Evolutionary conservation across 441 rosid genomes (phyloP).

Genomic region (Gossypium lobatum): DNA sequence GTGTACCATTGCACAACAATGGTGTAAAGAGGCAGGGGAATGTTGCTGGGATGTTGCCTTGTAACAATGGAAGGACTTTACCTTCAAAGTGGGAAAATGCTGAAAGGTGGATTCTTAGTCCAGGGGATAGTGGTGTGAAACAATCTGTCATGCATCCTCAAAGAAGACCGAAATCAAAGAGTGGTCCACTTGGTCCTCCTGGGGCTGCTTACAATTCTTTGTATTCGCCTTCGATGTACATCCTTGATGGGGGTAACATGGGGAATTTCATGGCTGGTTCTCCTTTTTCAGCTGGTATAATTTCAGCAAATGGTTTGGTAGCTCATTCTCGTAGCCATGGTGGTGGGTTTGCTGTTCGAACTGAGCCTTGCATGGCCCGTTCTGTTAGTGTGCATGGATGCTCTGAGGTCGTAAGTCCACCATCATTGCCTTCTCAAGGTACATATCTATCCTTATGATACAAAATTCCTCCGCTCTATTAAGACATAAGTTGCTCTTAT

Average conservation of each 20-base stretch:
- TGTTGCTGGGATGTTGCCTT: slow-evolving; percentile 47
- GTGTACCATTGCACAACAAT: slow-evolving; percentile 54
- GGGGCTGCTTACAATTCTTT: slow-evolving; percentile 62
- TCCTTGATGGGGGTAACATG: slow-evolving; percentile 46
- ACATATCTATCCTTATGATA: background rate
- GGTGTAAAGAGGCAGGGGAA: slow-evolving; percentile 49
- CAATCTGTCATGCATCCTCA: slow-evolving; percentile 47
- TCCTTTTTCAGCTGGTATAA: slow-evolving; percentile 73
- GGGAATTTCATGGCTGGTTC: slow-evolving; percentile 47
- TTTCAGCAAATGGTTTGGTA: slow-evolving; percentile 44
- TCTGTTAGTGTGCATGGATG: slow-evolving; percentile 92
- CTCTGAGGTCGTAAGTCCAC: slow-evolving; percentile 45
- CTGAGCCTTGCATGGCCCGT: slow-evolving; percentile 82
- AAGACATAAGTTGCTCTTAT: background rate
- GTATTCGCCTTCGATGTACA: slow-evolving; percentile 68
- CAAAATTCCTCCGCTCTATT: background rate
- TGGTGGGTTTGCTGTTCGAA: slow-evolving; percentile 38
- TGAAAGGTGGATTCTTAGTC: slow-evolving; percentile 96
- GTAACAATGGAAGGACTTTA: slow-evolving; percentile 66
- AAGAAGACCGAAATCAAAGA: slow-evolving; percentile 82
- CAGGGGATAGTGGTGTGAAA: slow-evolving; percentile 53
- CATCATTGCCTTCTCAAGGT: slow-evolving; percentile 50
- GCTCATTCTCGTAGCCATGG: slow-evolving; percentile 29
- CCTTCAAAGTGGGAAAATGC: slow-evolving; percentile 99
- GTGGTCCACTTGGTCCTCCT: slow-evolving; percentile 97